Evolutionary conservation across 306 rosid genomes (phyloP), one percentile per base, ranked within the genome.

Genomic region (Erythrophleum fordii): DNA sequence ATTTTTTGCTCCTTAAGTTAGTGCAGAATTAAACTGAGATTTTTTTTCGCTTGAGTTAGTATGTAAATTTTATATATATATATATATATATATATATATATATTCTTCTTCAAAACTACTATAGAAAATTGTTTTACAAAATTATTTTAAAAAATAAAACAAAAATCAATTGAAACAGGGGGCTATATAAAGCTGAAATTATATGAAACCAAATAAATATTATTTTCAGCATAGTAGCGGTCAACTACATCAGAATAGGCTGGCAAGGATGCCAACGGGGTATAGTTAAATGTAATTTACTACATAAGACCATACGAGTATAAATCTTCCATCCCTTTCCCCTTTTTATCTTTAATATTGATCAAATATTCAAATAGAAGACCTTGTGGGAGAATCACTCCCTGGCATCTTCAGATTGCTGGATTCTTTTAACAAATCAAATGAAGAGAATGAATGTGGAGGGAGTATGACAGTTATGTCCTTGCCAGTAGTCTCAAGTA

Each of bases 361-460:
- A 22, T 41, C 7, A 28, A 46, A 62, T 29, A 5, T 62, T 88
- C 75, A 94, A 16, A 83, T 73, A 20, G 92, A 87, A 75, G 97
- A 91, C 42, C 76, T 60, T 12, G 90, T 69, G 51, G 71, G 42
- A 70, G 82, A 82, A 55, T 80, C 82, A 42, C 75, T 61, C 69
- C 84, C 87, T n/a, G 75, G n/a, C 71, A 88, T 88, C 82, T 73
- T 65, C 80, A 90, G 69, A 45, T 53, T 9, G 73, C 59, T 88
- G n/a, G 94, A 83, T 81, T 76, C 81, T 68, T 80, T 88, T 65
- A 84, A 77, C 64, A 95, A 79, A 83, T 95, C 99, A 83, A 89
- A 79, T 60, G 93, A 91, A 61, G 92, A 85, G 82, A 95, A 69
- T 17, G 99, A 95, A 82, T 55, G 83, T 4, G 99, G 88, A 16